Base-by-base conservation (phyloP, 805 yeast species). In the Yarrowia divulgata region DNA sequence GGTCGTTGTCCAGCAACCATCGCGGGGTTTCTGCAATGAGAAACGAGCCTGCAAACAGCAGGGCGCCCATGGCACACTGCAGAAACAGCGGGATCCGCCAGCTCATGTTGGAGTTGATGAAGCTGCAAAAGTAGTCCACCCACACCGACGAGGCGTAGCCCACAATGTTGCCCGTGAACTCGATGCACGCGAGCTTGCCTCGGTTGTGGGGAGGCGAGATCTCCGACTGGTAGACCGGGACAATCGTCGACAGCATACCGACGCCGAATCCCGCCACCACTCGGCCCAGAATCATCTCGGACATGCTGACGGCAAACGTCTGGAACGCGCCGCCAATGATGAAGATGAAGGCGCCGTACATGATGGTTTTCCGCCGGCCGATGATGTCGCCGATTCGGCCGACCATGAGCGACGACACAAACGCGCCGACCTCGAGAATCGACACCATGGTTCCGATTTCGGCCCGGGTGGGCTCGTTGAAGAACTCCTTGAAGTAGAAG, bases 161-260 rank as follows among this genome's bases (percentile, higher is more conserved):
- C 7, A 88, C 75, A 52, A 92, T 87, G 78, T 91, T 92, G 12
- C 97, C 96, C 0, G 96, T 88, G 78, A 91, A 93, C 76, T 92
- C 96, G 45, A 91, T 89, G 76, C 97, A 90, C 3, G 94, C 97
- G 68, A 91, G 81, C 74, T 87, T 85, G 1, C 97, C 97, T 75
- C 97, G 84, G 73, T 90, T 90, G 75, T 90, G 90, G 32, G 93
- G 89, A 1, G 97, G 97, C 8, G 93, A 87, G 63, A 93, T 90
- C 76, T 92, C 97, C 63, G 93, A 87, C 77, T 91, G 97, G 78
- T 91, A 92, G 63, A 91, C 88, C 0, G 97, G 97, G 12, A 92
- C 93, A 71, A 92, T 89, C 8, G 96, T 88, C 34, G 93, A 88
- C 57, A 92, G 80, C 68, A 92, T 80, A 3, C 97, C 97, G 34